Base-by-base conservation (phyloP, 108 stramenopile genomes). In the Cyclotella baltica region DNA sequence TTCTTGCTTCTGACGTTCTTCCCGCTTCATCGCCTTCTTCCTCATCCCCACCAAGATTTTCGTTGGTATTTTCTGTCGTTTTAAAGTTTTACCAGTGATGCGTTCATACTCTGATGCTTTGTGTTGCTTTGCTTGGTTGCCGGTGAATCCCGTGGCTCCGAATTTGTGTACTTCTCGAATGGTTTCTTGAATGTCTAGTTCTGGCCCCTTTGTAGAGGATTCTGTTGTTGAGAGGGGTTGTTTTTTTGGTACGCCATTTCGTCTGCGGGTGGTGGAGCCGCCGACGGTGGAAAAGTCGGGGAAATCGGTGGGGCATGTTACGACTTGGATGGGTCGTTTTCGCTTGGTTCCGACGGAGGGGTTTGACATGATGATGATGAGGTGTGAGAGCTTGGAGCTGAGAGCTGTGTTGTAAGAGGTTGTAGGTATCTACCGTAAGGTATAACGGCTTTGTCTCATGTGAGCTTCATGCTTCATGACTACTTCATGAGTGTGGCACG, bases 121-220 rank as follows among this genome's bases (percentile, higher is more conserved):
- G 70, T 83, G 90, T 51, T 78, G 50, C 47, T 85, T 83, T 62
- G 87, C 89, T 71, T 88, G 89, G 43, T 72, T 79, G 6, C 92
- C 88, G 19, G 66, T 86, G 79, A 95, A 95, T 0, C 87, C 89
- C 2, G 80, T 88, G 20, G 94, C 88, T 46, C 94, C 94, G 62
- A 85, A 88, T 33, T 76, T 74, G 35, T 90, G 88, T 23, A 95
- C 78, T 53, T 95, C 92, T 16, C 88, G 83, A 6, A 87, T 86
- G 27, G 91, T 86, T 38, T 89, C 81, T 66, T 94, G 76, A 67
- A 89, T 78, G 76, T 94, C 93, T 23, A 80, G 75, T 23, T 63
- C 61, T 36, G 73, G 66, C 35, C 20, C 4, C 23, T 53, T 35
- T 38, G 16, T 40, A 4, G 20, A 28, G 31, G 13, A 59, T 20